Evolutionary conservation across 2,329 filamentous ascomycete species (phyloP).

Genomic region (Endothia cerciana): DNA sequence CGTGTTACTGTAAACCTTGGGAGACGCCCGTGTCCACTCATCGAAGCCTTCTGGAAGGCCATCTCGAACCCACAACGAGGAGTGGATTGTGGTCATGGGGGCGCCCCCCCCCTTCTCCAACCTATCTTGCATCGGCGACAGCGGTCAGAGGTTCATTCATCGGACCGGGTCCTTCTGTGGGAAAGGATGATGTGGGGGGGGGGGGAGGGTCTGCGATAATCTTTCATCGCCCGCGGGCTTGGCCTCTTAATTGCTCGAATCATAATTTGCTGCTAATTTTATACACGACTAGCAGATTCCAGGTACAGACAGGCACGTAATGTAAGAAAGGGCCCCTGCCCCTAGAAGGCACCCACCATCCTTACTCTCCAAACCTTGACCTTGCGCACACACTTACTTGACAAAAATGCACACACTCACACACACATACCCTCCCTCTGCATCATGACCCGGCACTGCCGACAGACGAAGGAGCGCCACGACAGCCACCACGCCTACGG

Average conservation of each 20-base stretch:
- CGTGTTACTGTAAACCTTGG: slow-evolving; percentile 3
- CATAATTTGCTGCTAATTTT: slow-evolving; percentile 28
- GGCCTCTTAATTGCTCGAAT: slow-evolving; percentile 11
- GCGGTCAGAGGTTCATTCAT: slow-evolving; percentile 7
- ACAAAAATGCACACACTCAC: neutral
- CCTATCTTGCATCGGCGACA: neutral
- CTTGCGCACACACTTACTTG: neutral
- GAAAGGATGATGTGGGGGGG: neutral
- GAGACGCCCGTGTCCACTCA: slow-evolving; percentile 13
- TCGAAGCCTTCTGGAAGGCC: slow-evolving; percentile 29
- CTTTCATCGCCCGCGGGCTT: too few relatives aligned
- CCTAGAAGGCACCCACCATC: neutral
- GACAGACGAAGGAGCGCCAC: slow-evolving; percentile 6
- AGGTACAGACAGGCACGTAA: neutral
- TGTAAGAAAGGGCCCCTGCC: neutral
- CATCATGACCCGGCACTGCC: neutral
- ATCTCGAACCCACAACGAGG: slow-evolving; percentile 16
- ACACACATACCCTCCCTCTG: neutral
- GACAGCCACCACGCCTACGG: slow-evolving; percentile 1
- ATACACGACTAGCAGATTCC: slow-evolving; percentile 6
- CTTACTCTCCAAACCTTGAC: neutral
- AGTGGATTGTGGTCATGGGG: neutral
- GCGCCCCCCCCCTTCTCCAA: neutral
- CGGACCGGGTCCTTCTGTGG: neutral
- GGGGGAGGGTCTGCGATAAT: slow-evolving; percentile 25